These are phyloP conservation scores for Sarocladiaceae sp. DNA, from an alignment of 2,329 filamentous ascomycete species.

Conservation along the genomic window DNA sequence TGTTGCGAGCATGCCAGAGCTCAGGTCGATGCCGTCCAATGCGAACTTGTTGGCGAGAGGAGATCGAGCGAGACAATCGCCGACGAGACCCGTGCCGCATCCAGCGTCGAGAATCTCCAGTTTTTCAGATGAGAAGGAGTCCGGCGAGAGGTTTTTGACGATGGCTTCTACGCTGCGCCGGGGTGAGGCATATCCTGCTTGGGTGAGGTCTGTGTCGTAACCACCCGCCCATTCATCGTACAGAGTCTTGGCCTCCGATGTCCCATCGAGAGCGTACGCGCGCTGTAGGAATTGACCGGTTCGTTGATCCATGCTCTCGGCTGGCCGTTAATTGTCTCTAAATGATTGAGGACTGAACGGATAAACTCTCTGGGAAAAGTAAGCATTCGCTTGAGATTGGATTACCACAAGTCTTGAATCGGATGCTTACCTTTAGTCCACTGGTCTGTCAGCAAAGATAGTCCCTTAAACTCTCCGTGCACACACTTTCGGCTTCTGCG, in stretches of 20 bases:
- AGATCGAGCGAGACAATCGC: conserved; percentile 33
- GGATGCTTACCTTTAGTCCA: too few species aligned
- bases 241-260: conserved; percentile 18
- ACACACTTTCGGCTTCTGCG: too few species aligned
- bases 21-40: conserved; percentile 43
- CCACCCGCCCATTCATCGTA: conserved; percentile 30
- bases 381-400: too few species aligned
- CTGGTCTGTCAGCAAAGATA: too few species aligned
- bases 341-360: too few species aligned
- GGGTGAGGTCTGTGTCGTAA: conserved; percentile 27
- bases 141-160: conserved; percentile 20
- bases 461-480: too few species aligned
- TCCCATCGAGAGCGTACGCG: conserved; percentile 20
- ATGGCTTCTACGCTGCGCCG: not conserved
- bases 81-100: conserved; percentile 49
- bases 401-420: too few species aligned
- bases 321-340: too few species aligned
- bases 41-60: conserved; percentile 33
- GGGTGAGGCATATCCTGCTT: conserved; percentile 16
- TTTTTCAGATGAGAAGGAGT: conserved; percentile 11
- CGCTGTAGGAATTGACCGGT: conserved; percentile 5
- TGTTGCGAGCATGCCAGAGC: conserved; percentile 45
- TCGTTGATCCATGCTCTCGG: not conserved
- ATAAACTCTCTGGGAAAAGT: too few species aligned
- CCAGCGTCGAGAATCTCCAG: conserved; percentile 42